Percentiles rank a stretch among this genome's conserved stretches.
Evolutionary conservation across 495 filamentous ascomycete genomes (phyloP).

Genomic region (Elasticomyces elasticus): DNA sequence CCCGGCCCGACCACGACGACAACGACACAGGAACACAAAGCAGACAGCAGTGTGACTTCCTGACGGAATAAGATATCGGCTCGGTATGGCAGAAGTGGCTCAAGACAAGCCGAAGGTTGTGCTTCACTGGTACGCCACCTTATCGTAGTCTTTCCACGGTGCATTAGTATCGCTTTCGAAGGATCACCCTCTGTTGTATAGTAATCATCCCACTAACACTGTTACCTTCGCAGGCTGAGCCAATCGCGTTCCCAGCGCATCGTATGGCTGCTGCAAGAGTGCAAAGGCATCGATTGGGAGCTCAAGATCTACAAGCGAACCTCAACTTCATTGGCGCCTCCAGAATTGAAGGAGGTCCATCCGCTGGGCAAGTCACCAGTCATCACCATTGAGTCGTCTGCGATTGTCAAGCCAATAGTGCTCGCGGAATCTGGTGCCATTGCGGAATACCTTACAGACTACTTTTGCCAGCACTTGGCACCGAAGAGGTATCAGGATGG

Average conservation of each 20-base stretch:
- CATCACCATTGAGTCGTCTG: conserved; percentile 47
- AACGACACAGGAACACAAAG: too few species aligned
- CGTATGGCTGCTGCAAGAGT: conserved; percentile 81
- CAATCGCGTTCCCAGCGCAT: conserved; percentile 75
- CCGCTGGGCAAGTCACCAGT: conserved; percentile 78
- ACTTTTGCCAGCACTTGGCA: conserved; percentile 54
- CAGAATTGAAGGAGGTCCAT: conserved; percentile 65
- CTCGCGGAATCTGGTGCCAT: conserved; percentile 76
- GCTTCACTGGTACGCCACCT: conserved; percentile 66
- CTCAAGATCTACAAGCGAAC: conserved; percentile 63
- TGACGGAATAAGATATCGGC: background rate
- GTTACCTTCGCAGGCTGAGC: conserved; percentile 48
- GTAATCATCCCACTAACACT: background rate
- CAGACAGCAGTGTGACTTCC: background rate
- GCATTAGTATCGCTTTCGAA: background rate
- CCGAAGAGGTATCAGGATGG: conserved; percentile 53
- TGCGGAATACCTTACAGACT: conserved; percentile 67
- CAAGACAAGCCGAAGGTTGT: conserved; percentile 50
- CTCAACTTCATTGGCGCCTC: conserved; percentile 52
- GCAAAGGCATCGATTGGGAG: conserved; percentile 55
- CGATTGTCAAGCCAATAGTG: conserved; percentile 41
- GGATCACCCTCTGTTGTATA: background rate
- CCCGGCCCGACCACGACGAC: too few species aligned
- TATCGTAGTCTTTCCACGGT: too few species aligned
- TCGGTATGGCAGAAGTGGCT: background rate